Percentiles rank a stretch among this genome's conserved stretches.
Conservation (phyloP, 2,329 filamentous ascomycete genomes). For the Coleophoma cylindrospora region DNA sequence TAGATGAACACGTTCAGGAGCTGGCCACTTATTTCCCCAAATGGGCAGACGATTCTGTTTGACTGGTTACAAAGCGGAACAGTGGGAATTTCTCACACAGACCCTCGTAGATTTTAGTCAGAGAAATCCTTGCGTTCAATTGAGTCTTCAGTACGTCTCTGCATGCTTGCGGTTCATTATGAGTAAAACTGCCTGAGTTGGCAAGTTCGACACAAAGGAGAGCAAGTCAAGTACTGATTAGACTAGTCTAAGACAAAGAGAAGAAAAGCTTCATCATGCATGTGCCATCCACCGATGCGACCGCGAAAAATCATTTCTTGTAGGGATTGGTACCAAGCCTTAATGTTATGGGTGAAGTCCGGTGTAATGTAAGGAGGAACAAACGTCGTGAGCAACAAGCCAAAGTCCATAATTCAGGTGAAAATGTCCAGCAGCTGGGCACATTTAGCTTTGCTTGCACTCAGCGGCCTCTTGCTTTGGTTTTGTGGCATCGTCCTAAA, state of each 20-base stretch:
- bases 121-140: too few species aligned
- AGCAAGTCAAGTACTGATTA: constrained; percentile 19
- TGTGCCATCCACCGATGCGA: constrained; percentile 2
- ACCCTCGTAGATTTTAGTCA: too few species aligned
- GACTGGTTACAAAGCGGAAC: too few species aligned
- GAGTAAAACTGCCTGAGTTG: too few species aligned
- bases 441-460: constrained; percentile 84
- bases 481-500: constrained; percentile 80
- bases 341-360: background rate
- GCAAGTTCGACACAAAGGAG: background rate
- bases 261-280: constrained; percentile 10
- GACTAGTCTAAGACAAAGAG: constrained; percentile 23
- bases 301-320: background rate
- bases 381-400: constrained; percentile 1
- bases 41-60: too few species aligned
- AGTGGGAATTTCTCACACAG: too few species aligned
- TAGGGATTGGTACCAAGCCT: background rate
- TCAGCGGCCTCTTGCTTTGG: constrained; percentile 92
- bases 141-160: too few species aligned
- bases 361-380: constrained; percentile 1
- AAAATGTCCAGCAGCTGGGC: too few species aligned
- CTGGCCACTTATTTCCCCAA: too few species aligned
- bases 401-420: background rate
- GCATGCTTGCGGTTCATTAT: too few species aligned
- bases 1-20: too few species aligned